These are phyloP conservation scores for Salisapilia sapeloensis DNA, from an alignment of 352 stramenopile genomes.

Conservation along the genomic window DNA sequence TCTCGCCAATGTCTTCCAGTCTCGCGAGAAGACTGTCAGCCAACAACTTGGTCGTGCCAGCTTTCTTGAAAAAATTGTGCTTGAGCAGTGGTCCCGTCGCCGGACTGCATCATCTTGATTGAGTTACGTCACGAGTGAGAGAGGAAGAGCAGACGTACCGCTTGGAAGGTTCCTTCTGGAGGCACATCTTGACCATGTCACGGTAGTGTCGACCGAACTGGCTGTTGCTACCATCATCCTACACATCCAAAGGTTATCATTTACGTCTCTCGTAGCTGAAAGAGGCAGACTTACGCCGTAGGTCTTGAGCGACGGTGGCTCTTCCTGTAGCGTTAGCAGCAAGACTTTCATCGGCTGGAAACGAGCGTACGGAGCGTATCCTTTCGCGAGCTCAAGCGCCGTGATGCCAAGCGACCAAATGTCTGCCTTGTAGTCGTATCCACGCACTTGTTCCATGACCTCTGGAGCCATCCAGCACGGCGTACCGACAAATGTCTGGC, in stretches of 20 bases:
- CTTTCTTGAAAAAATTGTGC: conserved; percentile 84
- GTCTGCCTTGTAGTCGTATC: conserved; percentile 94
- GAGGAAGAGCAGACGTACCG: conserved; percentile 12
- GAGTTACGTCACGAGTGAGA: background rate
- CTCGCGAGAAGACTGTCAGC: conserved; percentile 47
- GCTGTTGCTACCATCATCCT: conserved; percentile 70
- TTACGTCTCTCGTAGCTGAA: background rate
- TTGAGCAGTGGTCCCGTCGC: conserved; percentile 69
- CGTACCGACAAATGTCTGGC: conserved; percentile 97
- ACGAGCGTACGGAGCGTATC: conserved; percentile 95
- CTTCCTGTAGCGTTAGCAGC: conserved; percentile 92
- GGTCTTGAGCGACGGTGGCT: conserved; percentile 83
- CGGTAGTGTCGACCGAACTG: conserved; percentile 80
- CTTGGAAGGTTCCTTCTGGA: conserved; percentile 80
- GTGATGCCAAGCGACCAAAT: conserved; percentile 99
- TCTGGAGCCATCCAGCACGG: conserved; percentile 94
- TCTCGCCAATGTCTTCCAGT: conserved; percentile 80
- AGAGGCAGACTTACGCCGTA: conserved; percentile 53
- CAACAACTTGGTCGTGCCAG: conserved; percentile 45
- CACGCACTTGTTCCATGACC: conserved; percentile 84
- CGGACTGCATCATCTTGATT: conserved; percentile 17
- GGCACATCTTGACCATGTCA: conserved; percentile 77
- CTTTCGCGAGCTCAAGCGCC: conserved; percentile 95
- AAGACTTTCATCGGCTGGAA: conserved; percentile 98
- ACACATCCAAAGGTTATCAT: conserved; percentile 2